A percentile compares a stretch with the other conserved stretches of the same genome.
phyloP scores from a whole-genome alignment of 2,329 filamentous ascomycete species.

The Calcarisporium arbuscula region DNA sequence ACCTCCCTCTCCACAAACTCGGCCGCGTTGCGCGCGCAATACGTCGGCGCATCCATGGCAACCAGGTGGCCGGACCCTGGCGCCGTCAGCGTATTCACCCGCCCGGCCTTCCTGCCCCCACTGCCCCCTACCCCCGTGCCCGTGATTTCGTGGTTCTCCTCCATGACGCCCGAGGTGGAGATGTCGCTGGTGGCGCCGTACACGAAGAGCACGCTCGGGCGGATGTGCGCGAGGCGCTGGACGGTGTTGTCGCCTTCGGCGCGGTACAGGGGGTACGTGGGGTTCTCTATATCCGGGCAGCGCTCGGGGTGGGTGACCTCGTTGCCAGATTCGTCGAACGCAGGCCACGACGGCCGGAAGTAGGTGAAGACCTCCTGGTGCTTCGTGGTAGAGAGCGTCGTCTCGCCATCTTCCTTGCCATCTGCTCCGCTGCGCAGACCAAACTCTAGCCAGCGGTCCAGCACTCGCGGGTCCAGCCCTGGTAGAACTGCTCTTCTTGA shows the following conservation, averaged over 20 bases:
- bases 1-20: conserved; percentile 54
- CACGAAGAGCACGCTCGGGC: conserved; percentile 62
- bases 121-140: conserved; percentile 62
- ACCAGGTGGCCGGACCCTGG: conserved; percentile 70
- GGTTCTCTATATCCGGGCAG: conserved; percentile 40
- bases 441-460: conserved; percentile 55
- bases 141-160: conserved; percentile 57
- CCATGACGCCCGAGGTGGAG: conserved; percentile 41
- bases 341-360: conserved; percentile 52
- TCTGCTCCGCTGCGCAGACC: conserved; percentile 58
- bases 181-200: conserved; percentile 58
- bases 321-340: conserved; percentile 30
- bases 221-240: conserved; percentile 49
- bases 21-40: conserved; percentile 56
- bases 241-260: conserved; percentile 55
- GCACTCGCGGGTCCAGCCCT: conserved; percentile 70
- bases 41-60: conserved; percentile 68
- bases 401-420: conserved; percentile 31
- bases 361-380: conserved; percentile 77
- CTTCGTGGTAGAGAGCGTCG: conserved; percentile 75
- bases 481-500: conserved; percentile 67
- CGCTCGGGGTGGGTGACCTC: conserved; percentile 31
- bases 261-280: conserved; percentile 57
- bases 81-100: conserved; percentile 61
- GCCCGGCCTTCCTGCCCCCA: conserved; percentile 55